Conservation (phyloP, 1,284 basidiomycete genomes). For the Ustilago cynodontis region DNA sequence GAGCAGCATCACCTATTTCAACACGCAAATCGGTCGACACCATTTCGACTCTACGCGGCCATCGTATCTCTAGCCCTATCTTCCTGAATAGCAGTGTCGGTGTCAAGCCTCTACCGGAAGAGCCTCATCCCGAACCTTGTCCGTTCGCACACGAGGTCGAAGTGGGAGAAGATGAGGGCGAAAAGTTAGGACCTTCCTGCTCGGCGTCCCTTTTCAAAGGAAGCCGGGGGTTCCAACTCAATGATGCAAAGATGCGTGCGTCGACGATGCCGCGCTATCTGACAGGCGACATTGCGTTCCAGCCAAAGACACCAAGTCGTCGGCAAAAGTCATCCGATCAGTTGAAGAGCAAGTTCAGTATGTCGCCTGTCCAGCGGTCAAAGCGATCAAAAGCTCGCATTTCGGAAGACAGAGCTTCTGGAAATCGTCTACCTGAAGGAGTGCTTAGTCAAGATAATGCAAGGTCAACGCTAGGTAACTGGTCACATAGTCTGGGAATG, state of each 20-base stretch:
- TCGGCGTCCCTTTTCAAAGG: neutral
- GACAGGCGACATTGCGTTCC: neutral
- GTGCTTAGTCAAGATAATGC: constrained; percentile 16
- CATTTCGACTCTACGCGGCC: constrained; percentile 16
- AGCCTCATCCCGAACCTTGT: neutral
- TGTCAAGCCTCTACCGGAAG: constrained; percentile 16
- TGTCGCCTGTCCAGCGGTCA: constrained; percentile 46
- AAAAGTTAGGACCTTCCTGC: neutral
- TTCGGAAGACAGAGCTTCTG: constrained; percentile 18
- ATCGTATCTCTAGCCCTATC: constrained; percentile 37
- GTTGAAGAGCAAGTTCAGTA: constrained; percentile 50
- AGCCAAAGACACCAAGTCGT: constrained; percentile 28
- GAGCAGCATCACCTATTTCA: constrained; percentile 6
- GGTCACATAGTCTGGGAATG: constrained; percentile 36
- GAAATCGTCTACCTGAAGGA: constrained; percentile 6
- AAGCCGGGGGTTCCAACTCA: neutral
- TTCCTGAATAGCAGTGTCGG: constrained; percentile 42
- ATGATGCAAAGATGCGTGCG: neutral
- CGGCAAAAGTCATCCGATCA: constrained; percentile 17
- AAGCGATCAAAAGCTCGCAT: constrained; percentile 27
- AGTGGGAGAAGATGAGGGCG: neutral
- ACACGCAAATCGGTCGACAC: constrained; percentile 31
- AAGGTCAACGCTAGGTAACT: constrained; percentile 29
- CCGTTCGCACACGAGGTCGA: neutral
- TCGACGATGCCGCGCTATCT: constrained; percentile 19